Percentiles rank a stretch among this genome's conserved stretches.
phyloP scores from a whole-genome alignment of 345 rosid species.

The Microcos paniculata region DNA sequence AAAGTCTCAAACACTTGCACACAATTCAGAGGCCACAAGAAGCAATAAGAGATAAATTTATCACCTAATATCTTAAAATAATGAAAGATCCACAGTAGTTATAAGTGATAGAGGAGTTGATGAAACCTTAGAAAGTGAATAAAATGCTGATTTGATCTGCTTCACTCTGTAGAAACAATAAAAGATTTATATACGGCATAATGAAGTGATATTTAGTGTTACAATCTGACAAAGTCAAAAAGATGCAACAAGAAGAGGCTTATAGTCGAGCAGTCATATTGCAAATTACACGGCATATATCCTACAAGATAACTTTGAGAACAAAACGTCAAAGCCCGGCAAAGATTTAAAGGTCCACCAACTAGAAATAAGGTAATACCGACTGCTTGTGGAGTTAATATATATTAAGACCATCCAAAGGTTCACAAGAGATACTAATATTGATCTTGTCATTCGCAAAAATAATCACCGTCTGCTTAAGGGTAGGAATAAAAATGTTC shows the following conservation, averaged over 20 bases:
- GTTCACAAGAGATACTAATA: background rate
- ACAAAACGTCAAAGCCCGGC: background rate
- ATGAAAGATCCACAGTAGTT: background rate
- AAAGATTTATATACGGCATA: background rate
- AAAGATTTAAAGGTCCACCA: background rate
- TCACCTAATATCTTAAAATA: background rate
- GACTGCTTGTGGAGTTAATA: background rate
- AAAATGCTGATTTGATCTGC: constrained; percentile 94
- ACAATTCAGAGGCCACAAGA: background rate
- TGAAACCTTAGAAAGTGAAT: constrained; percentile 70
- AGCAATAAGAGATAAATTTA: background rate
- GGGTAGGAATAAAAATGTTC: background rate
- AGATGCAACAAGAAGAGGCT: background rate
- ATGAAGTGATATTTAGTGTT: background rate
- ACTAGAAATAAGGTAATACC: background rate
- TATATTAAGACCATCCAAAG: background rate
- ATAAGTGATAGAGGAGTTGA: background rate
- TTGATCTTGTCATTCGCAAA: background rate
- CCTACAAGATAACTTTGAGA: background rate
- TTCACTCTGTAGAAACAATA: constrained; percentile 52
- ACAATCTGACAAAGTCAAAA: background rate
- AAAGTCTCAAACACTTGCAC: background rate
- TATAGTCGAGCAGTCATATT: background rate
- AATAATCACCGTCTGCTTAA: background rate
- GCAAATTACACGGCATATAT: background rate